Evolutionary conservation across 2,329 filamentous ascomycete species (phyloP), one percentile per base, ranked within the genome.

Genomic region (Pestalotiopsis fici): DNA sequence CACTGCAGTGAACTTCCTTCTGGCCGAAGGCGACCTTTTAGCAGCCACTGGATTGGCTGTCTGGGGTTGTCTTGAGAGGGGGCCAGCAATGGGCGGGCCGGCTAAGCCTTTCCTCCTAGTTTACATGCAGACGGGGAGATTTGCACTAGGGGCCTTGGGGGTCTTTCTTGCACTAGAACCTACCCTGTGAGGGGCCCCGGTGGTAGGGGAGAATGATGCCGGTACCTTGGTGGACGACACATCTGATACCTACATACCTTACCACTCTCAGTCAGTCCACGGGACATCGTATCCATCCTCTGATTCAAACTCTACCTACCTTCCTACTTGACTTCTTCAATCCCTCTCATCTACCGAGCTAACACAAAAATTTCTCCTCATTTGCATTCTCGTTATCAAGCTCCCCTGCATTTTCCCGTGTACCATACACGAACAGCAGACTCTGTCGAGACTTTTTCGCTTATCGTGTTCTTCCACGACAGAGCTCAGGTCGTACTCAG

Each of bases 21-120:
- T 65, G 63, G 50, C 63, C 63, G 63, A 65, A 59, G 31, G 37
- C 43, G 21, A 64, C 61, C 43, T 15, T 64, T 43, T n/a, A 39
- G n/a, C 62, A 35, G 57, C 12, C 27, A 27, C 18, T 12, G 57
- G 57, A 59, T 59, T 59, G 57, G 57, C 31, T 59, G 11, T 11
- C 27, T 57, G 23, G n/a, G 31, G 31, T 11, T 35, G 31, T 35
- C 31, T 35, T 35, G 31, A 11, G 31, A 35, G 31, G 9, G 43
- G 43, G n/a, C 18, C 43, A 21, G 43, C 43, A 21, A 18, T 50
- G 43, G 43, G 43, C 43, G 43, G 43, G 43, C 43, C 43, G 43
- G 43, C 43, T 50, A 50, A 50, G 43, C 43, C 43, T 50, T 50
- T 50, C 43, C 43, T 21, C n/a, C n/a, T 50, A 50, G 43, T 50